Evolutionary conservation across 352 stramenopile genomes (phyloP), one percentile per base, ranked within the genome.

Genomic region (Globisporangium radiosum): DNA sequence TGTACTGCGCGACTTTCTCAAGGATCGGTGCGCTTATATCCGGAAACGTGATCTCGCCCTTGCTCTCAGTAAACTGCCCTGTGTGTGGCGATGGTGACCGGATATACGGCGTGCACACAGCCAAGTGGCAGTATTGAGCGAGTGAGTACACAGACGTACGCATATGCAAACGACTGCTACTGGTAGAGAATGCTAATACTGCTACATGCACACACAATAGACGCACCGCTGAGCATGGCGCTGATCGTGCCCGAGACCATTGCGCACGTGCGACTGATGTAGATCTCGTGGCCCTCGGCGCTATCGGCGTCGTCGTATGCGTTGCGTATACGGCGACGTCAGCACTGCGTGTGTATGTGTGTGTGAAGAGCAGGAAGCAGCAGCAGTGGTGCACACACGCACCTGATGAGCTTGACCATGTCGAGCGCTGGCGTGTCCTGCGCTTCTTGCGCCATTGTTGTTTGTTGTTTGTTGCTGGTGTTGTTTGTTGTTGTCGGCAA

Each of bases 1-100:
- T 89, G 84, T 99, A 99, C 75, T 98, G 92, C 49, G 96, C 96
- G 40, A 98, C 92, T 65, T 98, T 98, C 71, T 99, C 97, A 17
- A 99, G 71, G 62, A 99, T 98, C 38, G 86, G 82, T 25, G 90
- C 93, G 52, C 88, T 90, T 66, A 99, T 99, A 60, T 91, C 97
- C 0, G 94, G 95, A 69, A 99, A 99, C 40, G 82, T 90, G 70
- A 99, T 98, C 69, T 99, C 92, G 59, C 92, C 92, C 63, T 95
- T 92, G 79, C 83, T 96, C 66, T 97, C 90, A 17, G 80, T 94
- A 63, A 97, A 97, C 60, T 94, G 85, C 40, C 88, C 88, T 95
- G 68, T 15, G 14, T 42, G 48, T 37, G 45, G 11, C 43, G 51
- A 14, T 4, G 15, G 5, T 8, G 8, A 60, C 5, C 45, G 25